phyloP scores from a whole-genome alignment of 1,284 basidiomycete genomes.

The Volvariella volvacea region DNA sequence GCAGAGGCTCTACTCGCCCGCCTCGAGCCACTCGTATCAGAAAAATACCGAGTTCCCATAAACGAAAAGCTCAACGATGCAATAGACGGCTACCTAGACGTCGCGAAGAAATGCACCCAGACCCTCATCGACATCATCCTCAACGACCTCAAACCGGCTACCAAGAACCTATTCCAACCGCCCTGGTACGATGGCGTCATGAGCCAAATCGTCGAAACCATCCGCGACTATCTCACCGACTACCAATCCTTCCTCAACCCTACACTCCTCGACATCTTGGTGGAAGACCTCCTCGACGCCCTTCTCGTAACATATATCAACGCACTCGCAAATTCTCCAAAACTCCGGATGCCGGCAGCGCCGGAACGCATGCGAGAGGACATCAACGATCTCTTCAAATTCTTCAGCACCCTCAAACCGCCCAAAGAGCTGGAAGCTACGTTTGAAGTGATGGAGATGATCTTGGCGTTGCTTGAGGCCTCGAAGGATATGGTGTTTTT shows the following conservation, averaged over 20 bases:
- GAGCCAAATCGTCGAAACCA: constrained; percentile 87
- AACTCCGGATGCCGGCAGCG: constrained; percentile 83
- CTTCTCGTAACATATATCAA: constrained; percentile 92
- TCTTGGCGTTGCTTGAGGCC: constrained; percentile 82
- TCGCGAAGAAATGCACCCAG: constrained; percentile 95
- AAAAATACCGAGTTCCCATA: constrained; percentile 85
- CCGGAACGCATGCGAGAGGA: constrained; percentile 81
- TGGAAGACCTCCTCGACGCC: constrained; percentile 90
- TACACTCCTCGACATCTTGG: constrained; percentile 85
- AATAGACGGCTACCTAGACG: constrained; percentile 97
- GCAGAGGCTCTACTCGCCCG: constrained; percentile 82
- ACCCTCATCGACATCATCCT: constrained; percentile 93
- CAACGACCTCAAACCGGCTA: constrained; percentile 89
- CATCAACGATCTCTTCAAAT: constrained; percentile 69
- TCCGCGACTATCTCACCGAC: constrained; percentile 93
- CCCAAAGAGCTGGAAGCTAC: constrained; percentile 76
- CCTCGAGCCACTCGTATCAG: constrained; percentile 87
- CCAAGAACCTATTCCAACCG: constrained; percentile 80
- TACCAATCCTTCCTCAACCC: constrained; percentile 90
- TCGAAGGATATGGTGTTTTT: constrained; percentile 92
- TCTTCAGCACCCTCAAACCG: constrained; percentile 79
- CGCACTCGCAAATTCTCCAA: constrained; percentile 79
- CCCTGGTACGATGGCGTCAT: constrained; percentile 88
- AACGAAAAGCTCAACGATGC: constrained; percentile 89
- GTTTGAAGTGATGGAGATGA: constrained; percentile 86